Evolutionary conservation across 306 rosid species (phyloP).

Genomic region (Mimosa bimucronata): DNA sequence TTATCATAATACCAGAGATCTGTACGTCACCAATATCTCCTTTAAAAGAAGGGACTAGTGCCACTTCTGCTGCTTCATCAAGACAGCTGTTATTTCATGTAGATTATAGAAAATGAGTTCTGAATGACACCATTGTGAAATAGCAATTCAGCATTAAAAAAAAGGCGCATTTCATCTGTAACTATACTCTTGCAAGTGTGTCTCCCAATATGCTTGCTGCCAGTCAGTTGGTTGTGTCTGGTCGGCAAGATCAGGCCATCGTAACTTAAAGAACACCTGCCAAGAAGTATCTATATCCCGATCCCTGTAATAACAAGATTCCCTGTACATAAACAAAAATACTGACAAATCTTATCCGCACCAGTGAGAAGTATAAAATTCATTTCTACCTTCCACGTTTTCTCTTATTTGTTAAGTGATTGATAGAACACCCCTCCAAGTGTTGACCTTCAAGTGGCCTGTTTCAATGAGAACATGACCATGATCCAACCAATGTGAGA

Average conservation of each 20-base stretch:
- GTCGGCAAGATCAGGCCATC: conserved; percentile 61
- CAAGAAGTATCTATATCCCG: conserved; percentile 57
- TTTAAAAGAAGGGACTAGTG: conserved; percentile 61
- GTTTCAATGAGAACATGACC: conserved; percentile 35
- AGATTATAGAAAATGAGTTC: conserved; percentile 40
- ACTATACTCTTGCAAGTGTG: conserved; percentile 77
- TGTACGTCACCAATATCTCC: conserved; percentile 64
- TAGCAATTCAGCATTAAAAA: conserved; percentile 1
- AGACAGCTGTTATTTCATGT: conserved; percentile 65
- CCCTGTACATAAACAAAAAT: conserved; percentile 24
- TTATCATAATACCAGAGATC: conserved; percentile 64
- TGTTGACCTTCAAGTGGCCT: conserved; percentile 53
- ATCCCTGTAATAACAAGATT: conserved; percentile 52
- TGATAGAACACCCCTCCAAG: conserved; percentile 39
- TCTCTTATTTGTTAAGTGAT: conserved; percentile 50
- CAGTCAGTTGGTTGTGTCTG: conserved; percentile 56
- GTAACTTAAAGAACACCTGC: conserved; percentile 50
- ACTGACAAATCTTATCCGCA: conserved; percentile 19
- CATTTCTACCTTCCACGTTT: conserved; percentile 66
- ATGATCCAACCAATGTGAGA: conserved; percentile 16
- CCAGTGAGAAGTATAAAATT: conserved; percentile 25
- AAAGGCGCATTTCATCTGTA: conserved; percentile 10
- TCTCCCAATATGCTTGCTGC: conserved; percentile 84
- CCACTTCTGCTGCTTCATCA: conserved; percentile 81
- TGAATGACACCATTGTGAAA: conserved; percentile 18